Percentiles rank a stretch among this genome's conserved stretches.
Conservation (phyloP, 805 yeast genomes). For the Starmerella gropengiesseri region DNA sequence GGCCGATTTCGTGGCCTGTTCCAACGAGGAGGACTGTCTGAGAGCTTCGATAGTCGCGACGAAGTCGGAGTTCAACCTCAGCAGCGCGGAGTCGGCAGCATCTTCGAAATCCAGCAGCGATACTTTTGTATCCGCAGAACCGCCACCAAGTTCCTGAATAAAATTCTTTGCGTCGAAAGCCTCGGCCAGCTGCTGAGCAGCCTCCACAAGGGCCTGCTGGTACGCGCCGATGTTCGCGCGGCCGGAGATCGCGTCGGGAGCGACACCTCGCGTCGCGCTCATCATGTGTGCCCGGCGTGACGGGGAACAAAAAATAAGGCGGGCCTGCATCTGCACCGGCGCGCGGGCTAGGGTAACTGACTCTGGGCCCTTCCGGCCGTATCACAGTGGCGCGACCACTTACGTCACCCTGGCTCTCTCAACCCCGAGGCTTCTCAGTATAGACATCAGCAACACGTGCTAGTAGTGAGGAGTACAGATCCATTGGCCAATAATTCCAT, state of each 20-base stretch:
- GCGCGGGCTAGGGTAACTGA: too few relatives aligned
- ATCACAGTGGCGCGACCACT: too few relatives aligned
- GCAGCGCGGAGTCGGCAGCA: slow-evolving; percentile 1
- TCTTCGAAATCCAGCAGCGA: slow-evolving; percentile 1
- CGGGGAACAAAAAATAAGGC: too few relatives aligned
- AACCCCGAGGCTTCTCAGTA: too few relatives aligned
- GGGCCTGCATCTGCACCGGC: too few relatives aligned
- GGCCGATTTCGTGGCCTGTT: not conserved
- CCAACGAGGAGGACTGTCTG: not conserved
- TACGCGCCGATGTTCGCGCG: not conserved
- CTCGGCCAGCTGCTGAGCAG: not conserved
- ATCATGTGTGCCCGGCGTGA: too few relatives aligned
- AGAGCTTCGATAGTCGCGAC: not conserved
- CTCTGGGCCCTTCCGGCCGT: too few relatives aligned
- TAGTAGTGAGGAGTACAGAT: too few relatives aligned
- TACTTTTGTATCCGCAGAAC: not conserved
- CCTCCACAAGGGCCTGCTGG: not conserved
- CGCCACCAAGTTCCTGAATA: not conserved
- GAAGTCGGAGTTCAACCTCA: not conserved
- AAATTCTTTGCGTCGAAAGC: not conserved
- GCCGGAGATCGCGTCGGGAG: not conserved
- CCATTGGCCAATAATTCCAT: too few relatives aligned
- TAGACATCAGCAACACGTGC: too few relatives aligned
- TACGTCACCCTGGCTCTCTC: too few relatives aligned
- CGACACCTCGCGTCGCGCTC: not conserved